These are phyloP conservation scores for Alloteropsis semialata DNA, from an alignment of 176 grass and related monocot species.

Conservation along the genomic window DNA sequence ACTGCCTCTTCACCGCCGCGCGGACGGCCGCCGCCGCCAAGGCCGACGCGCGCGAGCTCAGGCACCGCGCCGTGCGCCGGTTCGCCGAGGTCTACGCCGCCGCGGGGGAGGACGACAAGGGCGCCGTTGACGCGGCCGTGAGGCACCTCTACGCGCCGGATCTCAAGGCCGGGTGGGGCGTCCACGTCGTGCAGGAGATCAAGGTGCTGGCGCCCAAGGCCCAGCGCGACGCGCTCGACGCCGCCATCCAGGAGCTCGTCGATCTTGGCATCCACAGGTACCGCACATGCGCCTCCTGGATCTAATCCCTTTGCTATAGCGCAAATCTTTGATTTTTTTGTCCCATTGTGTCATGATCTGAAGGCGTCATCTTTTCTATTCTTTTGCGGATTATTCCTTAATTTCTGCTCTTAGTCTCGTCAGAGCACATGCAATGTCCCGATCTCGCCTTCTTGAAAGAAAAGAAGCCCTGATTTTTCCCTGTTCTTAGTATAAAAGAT, in stretches of 20 bases:
- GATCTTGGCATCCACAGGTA: constrained; percentile 85
- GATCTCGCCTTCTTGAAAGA: background rate
- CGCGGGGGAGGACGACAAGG: constrained; percentile 27
- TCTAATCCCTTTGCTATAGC: background rate
- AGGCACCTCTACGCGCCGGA: constrained; percentile 88
- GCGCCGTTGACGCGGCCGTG: constrained; percentile 50
- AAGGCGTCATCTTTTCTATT: background rate
- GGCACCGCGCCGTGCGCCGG: constrained; percentile 56
- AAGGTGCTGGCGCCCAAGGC: constrained; percentile 79
- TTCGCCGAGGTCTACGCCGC: constrained; percentile 55
- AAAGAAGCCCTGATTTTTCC: background rate
- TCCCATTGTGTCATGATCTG: background rate
- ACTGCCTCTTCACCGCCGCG: constrained; percentile 88
- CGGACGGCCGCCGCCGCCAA: constrained; percentile 58
- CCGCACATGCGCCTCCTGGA: background rate
- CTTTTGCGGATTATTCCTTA: background rate
- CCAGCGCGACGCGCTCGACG: constrained; percentile 50
- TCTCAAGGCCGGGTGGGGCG: constrained; percentile 84
- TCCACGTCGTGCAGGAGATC: constrained; percentile 92
- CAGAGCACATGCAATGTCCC: background rate
- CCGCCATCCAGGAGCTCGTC: constrained; percentile 74
- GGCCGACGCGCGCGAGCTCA: constrained; percentile 59
- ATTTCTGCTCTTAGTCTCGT: background rate
- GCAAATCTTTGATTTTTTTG: background rate
- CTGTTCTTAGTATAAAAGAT: background rate